Conservation (phyloP, 441 rosid genomes). For the Biscutella auriculata region DNA sequence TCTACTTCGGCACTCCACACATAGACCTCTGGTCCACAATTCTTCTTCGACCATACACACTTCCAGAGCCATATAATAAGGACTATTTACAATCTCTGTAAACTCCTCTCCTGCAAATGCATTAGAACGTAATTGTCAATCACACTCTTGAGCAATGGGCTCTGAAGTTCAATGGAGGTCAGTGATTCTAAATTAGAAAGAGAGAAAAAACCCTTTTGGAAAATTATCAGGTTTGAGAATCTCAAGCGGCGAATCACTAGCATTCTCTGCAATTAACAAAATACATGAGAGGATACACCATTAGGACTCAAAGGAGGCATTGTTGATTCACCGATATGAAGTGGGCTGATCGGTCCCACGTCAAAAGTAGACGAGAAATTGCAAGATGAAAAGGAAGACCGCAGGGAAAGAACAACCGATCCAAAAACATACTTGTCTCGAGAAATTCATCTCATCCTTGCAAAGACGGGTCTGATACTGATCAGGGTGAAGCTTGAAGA, state of each 20-base stretch:
- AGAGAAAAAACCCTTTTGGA: background rate
- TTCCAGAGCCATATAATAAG: conserved; percentile 96
- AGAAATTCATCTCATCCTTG: conserved; percentile 52
- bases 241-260: no score
- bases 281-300: conserved; percentile 44
- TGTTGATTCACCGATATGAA: conserved; percentile 35
- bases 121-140: background rate
- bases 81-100: conserved; percentile 94
- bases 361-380: conserved; percentile 33
- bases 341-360: conserved; percentile 50
- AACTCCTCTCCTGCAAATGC: conserved; percentile 60
- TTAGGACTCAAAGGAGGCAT: conserved; percentile 51
- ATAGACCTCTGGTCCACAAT: conserved; percentile 90
- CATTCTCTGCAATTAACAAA: no score
- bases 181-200: conserved; percentile 4
- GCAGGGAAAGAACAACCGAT: conserved; percentile 65
- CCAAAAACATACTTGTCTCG: conserved; percentile 67
- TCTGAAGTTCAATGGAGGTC: background rate
- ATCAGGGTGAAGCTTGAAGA: conserved; percentile 77
- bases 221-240: conserved; percentile 45
- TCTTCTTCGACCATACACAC: conserved; percentile 77
- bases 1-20: conserved; percentile 97
- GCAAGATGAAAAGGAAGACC: conserved; percentile 31
- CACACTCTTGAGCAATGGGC: background rate
- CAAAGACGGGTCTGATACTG: conserved; percentile 61